A percentile compares a stretch with the other conserved stretches of the same genome.
phyloP scores from a whole-genome alignment of 208 protist species.

The Crithidia expoeki region DNA sequence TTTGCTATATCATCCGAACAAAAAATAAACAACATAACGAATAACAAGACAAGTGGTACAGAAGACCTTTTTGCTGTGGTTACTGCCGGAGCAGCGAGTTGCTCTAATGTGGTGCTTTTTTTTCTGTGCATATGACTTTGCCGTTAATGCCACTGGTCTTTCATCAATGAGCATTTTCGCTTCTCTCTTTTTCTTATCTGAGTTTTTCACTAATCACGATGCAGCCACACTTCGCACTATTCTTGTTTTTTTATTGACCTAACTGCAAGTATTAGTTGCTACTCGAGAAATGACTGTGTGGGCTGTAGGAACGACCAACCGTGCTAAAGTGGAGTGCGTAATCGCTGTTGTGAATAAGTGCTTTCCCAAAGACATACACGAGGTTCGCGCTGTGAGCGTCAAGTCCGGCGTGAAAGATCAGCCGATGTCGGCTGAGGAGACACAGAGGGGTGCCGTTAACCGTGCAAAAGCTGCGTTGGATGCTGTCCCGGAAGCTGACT shows the following conservation, averaged over 20 bases:
- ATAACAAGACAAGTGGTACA: no score
- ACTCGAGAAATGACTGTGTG: conserved; percentile 34
- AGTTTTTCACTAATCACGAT: no score
- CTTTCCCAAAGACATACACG: conserved; percentile 57
- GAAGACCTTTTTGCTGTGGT: no score
- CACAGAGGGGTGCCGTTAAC: conserved; percentile 48
- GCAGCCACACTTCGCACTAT: no score
- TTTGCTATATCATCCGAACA: background rate
- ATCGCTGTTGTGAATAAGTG: conserved; percentile 45
- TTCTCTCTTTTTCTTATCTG: no score
- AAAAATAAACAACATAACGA: background rate
- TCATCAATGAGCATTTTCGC: no score
- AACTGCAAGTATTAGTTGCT: background rate
- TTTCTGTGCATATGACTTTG: no score
- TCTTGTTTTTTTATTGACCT: no score
- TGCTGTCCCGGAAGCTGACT: conserved; percentile 55
- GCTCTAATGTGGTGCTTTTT: no score
- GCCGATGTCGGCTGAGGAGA: conserved; percentile 83
- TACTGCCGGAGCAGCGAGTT: no score
- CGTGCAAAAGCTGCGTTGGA: conserved; percentile 58
- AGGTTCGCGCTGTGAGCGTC: conserved; percentile 48
- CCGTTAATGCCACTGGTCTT: no score
- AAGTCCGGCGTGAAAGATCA: conserved; percentile 64
- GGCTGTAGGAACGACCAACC: conserved; percentile 82
- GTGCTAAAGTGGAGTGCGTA: conserved; percentile 71